phyloP scores from a whole-genome alignment of 352 stramenopile species.

The Globisporangium sylvaticum region DNA sequence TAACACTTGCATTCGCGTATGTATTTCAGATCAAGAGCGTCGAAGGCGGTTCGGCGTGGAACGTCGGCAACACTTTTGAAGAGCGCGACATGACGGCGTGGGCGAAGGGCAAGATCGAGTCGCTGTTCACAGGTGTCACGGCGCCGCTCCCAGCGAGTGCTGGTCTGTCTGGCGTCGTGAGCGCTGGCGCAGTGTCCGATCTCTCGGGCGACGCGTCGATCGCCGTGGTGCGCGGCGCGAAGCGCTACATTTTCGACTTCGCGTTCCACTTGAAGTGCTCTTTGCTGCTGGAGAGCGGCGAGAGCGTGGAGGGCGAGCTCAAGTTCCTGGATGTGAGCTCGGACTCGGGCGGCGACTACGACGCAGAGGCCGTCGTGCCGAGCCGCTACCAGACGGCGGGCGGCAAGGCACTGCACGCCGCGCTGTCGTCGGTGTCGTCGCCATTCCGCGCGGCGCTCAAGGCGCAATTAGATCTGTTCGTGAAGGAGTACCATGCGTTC shows the following conservation, averaged over 20 bases:
- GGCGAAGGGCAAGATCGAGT: constrained; percentile 74
- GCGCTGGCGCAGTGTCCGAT: constrained; percentile 67
- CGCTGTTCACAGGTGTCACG: constrained; percentile 43
- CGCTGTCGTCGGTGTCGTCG: constrained; percentile 41
- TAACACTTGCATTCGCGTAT: background rate
- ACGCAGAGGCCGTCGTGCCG: constrained; percentile 65
- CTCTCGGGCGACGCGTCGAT: constrained; percentile 92
- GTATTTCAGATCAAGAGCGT: constrained; percentile 68
- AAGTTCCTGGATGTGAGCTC: constrained; percentile 84
- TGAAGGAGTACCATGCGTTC: constrained; percentile 72
- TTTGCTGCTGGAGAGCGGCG: constrained; percentile 25
- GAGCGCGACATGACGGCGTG: constrained; percentile 89
- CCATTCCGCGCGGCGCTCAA: constrained; percentile 62
- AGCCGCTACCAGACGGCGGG: constrained; percentile 63
- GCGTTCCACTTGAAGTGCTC: constrained; percentile 53
- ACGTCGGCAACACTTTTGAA: constrained; percentile 93
- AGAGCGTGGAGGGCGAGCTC: constrained; percentile 43
- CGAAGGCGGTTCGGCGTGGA: constrained; percentile 89
- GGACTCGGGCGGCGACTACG: constrained; percentile 64
- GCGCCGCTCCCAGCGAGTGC: constrained; percentile 26
- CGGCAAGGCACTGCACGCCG: constrained; percentile 68
- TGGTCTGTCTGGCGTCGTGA: constrained; percentile 35
- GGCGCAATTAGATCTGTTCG: constrained; percentile 50
- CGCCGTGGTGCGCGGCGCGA: constrained; percentile 89
- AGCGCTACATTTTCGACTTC: constrained; percentile 91